These are phyloP conservation scores for Collybiopsis luxurians DNA, from an alignment of 768 basidiomycete species.

Conservation along the genomic window DNA sequence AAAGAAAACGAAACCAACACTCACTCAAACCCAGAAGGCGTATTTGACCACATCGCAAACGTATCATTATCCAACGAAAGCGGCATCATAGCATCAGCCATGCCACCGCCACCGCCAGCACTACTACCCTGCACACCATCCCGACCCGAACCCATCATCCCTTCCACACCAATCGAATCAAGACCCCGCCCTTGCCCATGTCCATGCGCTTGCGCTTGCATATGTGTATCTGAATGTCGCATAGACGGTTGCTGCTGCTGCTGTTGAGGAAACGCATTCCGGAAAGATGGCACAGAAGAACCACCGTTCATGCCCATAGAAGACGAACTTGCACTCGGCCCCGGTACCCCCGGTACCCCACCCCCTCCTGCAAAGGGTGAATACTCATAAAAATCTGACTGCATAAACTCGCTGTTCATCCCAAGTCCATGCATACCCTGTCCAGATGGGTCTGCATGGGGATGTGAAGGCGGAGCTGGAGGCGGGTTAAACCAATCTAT, in stretches of 20 bases:
- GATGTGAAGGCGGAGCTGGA: neutral
- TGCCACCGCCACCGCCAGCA: neutral
- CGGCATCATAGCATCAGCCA: neutral
- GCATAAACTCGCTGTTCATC: neutral
- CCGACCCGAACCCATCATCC: neutral
- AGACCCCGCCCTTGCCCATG: neutral
- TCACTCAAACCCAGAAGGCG: conserved; percentile 44
- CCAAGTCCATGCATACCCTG: neutral
- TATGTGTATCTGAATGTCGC: neutral
- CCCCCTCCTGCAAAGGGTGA: too few relatives aligned
- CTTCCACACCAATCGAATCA: neutral
- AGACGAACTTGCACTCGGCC: too few relatives aligned
- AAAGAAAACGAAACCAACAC: too few relatives aligned
- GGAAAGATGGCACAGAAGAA: too few relatives aligned
- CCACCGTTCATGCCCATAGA: too few relatives aligned
- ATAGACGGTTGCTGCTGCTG: neutral
- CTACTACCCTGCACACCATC: neutral
- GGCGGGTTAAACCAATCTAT: neutral
- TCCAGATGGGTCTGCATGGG: neutral
- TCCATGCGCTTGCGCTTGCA: neutral
- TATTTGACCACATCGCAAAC: conserved; percentile 47
- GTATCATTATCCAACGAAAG: conserved; percentile 35
- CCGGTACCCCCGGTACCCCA: neutral
- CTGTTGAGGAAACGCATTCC: neutral
- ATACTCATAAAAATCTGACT: neutral